Evolutionary conservation across 805 yeast species (phyloP), one percentile per base, ranked within the genome.

Genomic region (Jamesozyma gamospora): DNA sequence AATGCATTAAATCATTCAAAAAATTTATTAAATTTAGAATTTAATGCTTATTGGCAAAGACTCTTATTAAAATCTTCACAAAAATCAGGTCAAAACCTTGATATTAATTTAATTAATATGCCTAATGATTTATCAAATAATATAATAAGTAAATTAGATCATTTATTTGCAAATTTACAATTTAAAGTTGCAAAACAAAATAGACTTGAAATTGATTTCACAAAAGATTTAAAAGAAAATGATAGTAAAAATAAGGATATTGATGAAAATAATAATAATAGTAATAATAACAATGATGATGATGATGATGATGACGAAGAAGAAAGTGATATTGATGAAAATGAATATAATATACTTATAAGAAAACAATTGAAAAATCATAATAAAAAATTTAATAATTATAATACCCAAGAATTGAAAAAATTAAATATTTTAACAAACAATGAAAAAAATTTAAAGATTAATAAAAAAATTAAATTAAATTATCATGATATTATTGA

Each of bases 1-100:
- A 37, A 41, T 3, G 58, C 57, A 10, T 35, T 57, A 27, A 25
- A 14, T 16, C 61, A 56, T 43, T 49, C 55, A 1, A 38, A 49
- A 2, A 40, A 46, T 15, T 51, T 56, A 59, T 26, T 60, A 35
- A 39, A 41, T 16, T 37, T 46, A 13, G 64, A 60, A 41, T 19
- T 60, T 24, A 46, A 52, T 37, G 49, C 58, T 12, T 40, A 42
- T 16, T 60, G 62, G 62, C 57, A 56, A 34, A 40, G 45, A 21
- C 35, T 41, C 13, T 40, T 60, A 19, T 37, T 45, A 2, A 38
- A 50, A 34, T 47, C 54, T 11, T 41, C 59, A 4, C 32, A 39
- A 2, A 18, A 21, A 12, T 32, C 47, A 5, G 48, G 41, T 1
- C 37, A 37, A 18, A 40, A 11, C 14, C 41, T 56, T 27, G 62